A percentile compares a stretch with the other conserved stretches of the same genome.
These are phyloP conservation scores for Saccharomycopsis hybrid DNA, from an alignment of 1,139 yeast genomes.

Conservation along the genomic window DNA sequence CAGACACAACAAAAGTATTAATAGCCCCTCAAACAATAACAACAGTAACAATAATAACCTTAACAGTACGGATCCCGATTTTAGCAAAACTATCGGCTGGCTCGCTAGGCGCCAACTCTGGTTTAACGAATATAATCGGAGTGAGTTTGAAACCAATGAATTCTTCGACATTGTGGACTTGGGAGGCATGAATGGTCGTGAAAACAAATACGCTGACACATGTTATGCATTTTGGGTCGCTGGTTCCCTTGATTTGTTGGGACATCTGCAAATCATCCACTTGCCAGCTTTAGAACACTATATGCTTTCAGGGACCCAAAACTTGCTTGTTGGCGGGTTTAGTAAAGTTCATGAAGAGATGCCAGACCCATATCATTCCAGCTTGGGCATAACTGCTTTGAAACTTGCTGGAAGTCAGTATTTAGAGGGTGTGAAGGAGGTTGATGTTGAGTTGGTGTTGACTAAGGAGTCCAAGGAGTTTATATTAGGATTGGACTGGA, in stretches of 20 bases:
- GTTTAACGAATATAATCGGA: conserved; percentile 25
- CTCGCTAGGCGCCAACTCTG: conserved; percentile 26
- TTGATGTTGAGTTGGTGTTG: conserved; percentile 28
- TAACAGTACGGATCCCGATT: conserved; percentile 64
- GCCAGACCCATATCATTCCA: conserved; percentile 72
- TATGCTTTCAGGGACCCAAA: conserved; percentile 57
- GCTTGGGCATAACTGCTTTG: conserved; percentile 53
- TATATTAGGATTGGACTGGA: conserved; percentile 22
- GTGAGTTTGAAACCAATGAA: conserved; percentile 23
- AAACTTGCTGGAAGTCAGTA: conserved; percentile 35
- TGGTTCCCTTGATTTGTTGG: conserved; percentile 49
- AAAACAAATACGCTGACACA: conserved; percentile 79
- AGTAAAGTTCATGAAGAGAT: conserved; percentile 54
- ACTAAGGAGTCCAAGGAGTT: conserved; percentile 23
- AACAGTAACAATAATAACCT: conserved; percentile 42
- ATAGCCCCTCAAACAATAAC: background rate
- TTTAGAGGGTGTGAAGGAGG: conserved; percentile 17
- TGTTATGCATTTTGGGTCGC: conserved; percentile 91
- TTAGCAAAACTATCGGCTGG: conserved; percentile 26
- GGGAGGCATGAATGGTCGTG: conserved; percentile 89
- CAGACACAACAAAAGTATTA: background rate
- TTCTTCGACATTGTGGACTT: conserved; percentile 30
- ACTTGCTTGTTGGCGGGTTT: conserved; percentile 71
- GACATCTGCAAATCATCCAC: conserved; percentile 33
- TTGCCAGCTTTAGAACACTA: conserved; percentile 35